Conservation (phyloP, 257 asterid genomes). For the Scutellaria barbata region DNA sequence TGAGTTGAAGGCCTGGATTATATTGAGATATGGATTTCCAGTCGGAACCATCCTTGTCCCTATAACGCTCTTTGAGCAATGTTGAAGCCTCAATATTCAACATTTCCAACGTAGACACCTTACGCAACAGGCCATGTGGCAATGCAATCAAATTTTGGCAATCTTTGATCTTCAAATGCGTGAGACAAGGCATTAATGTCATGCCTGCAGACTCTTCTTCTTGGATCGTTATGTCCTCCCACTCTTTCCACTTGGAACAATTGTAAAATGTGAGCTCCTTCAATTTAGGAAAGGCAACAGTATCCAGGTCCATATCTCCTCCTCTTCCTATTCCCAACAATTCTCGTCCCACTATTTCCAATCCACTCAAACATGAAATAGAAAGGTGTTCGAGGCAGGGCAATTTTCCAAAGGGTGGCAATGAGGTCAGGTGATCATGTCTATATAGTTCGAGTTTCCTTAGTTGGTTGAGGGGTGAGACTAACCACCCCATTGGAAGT, state of each 20-base stretch:
- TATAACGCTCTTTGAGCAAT: neutral
- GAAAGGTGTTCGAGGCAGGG: conserved; percentile 27
- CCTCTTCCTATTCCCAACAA: conserved; percentile 30
- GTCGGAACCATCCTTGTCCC: neutral
- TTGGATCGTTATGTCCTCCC: conserved; percentile 34
- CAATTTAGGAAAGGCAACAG: conserved; percentile 34
- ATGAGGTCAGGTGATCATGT: neutral
- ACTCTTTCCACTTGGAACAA: conserved; percentile 38
- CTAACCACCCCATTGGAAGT: neutral
- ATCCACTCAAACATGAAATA: neutral
- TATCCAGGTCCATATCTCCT: neutral
- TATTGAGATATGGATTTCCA: conserved; percentile 26
- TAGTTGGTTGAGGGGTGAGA: conserved; percentile 5
- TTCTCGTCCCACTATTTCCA: conserved; percentile 35
- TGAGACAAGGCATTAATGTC: conserved; percentile 29
- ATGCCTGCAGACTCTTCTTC: conserved; percentile 9
- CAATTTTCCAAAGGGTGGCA: conserved; percentile 20
- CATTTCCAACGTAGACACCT: neutral
- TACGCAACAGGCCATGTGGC: conserved; percentile 31
- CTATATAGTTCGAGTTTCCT: neutral
- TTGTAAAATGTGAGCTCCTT: neutral
- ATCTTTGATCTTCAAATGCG: neutral
- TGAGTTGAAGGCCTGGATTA: conserved; percentile 8
- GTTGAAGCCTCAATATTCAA: neutral
- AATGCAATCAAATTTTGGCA: neutral